Base-by-base conservation (phyloP, 148 eudicot species). In the Silene latifolia region DNA sequence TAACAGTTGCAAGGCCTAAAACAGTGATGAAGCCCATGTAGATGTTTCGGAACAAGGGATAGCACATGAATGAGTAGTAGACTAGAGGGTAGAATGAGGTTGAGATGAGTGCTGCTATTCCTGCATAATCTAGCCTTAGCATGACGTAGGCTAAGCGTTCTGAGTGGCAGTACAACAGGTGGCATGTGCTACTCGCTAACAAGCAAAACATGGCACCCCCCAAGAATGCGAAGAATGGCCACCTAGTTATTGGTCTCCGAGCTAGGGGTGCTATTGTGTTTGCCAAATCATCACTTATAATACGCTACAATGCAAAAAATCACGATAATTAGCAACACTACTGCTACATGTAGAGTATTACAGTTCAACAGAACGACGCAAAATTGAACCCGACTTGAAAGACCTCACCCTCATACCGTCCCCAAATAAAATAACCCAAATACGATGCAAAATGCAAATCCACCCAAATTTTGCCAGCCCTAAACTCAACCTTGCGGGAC, bases 161-260 rank as follows among this genome's bases (percentile, higher is more conserved):
- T 7, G 98, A 95, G 82, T 92, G 93, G 72, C 98, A 95, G 4
- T 89, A 81, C 56, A 95, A 82, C 56, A 95, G 87, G 87, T 95
- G 98, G 80, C 97, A 95, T 0, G 86, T 72, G 82, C 93, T 90
- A 88, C 97, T 95, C n/a, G 97, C 89, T 11, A 92, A 81, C 75
- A 95, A 76, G 82, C 97, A 95, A 71, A 95, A 92, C 98, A 95
- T 95, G 71, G 97, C 98, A 18, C 98, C 98, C n/a, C 93, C 97
- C 60, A 95, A 64, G 83, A 89, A 95, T 25, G 88, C 87, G 20
- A 83, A 95, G 82, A 95, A 95, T 58, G 98, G 98, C 97, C 97
- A 95, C 25, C 97, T 88, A 2, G 98, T 95, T 74, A 92, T 95
- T 58, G 97, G 98, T 59, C 84, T 79, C 32, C 80, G 75, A 47